phyloP scores from a whole-genome alignment of 495 filamentous ascomycete genomes.

The Tuber aestivum region DNA sequence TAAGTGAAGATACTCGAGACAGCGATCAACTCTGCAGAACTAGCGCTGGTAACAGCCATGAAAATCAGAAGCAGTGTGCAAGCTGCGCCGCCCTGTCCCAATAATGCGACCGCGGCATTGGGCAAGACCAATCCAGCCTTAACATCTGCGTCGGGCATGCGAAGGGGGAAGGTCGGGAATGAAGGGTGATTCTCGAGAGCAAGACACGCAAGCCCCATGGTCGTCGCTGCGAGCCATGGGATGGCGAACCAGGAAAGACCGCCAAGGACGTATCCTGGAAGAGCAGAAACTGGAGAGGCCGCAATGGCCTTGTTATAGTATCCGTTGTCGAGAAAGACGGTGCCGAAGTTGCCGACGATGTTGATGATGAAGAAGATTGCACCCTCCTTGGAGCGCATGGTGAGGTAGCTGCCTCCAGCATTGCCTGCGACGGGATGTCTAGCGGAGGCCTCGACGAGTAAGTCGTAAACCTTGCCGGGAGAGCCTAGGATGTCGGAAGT shows the following conservation, averaged over 20 bases:
- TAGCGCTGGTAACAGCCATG: conserved; percentile 91
- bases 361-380: conserved; percentile 98
- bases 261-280: conserved; percentile 88
- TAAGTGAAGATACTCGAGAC: conserved; percentile 92
- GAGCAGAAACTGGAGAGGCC: conserved; percentile 78
- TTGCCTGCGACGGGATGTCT: conserved; percentile 79
- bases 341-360: conserved; percentile 74
- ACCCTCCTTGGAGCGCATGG: conserved; percentile 80
- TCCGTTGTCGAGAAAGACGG: conserved; percentile 58
- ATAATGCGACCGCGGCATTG: conserved; percentile 78
- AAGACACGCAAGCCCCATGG: conserved; percentile 85
- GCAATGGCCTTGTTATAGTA: conserved; percentile 97
- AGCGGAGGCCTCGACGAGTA: conserved; percentile 63
- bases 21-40: conserved; percentile 83
- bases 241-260: conserved; percentile 94
- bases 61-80: conserved; percentile 82
- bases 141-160: conserved; percentile 70
- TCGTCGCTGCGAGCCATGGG: conserved; percentile 86
- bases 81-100: conserved; percentile 81
- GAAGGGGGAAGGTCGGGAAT: conserved; percentile 66
- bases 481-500: conserved; percentile 71
- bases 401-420: conserved; percentile 76
- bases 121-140: conserved; percentile 82
- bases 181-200: conserved; percentile 69
- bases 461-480: conserved; percentile 73